Percentiles rank a stretch among this genome's conserved stretches.
Conservation (phyloP, 148 eudicot species). For the Cornus suecica region DNA sequence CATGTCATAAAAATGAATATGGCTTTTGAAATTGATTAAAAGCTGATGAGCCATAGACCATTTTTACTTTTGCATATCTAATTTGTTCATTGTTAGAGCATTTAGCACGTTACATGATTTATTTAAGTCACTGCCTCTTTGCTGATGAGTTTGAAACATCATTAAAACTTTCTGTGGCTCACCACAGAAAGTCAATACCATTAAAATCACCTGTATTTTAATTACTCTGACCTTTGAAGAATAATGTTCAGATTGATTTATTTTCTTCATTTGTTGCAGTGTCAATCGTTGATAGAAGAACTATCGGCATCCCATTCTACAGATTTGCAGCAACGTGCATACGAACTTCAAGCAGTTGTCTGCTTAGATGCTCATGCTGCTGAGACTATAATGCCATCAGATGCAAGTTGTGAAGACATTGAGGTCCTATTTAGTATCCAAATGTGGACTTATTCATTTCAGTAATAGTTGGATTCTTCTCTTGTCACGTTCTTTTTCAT, state of each 20-base stretch:
- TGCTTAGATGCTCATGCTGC: conserved; percentile 60
- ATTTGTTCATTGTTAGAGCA: too few species aligned
- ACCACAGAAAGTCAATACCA: too few species aligned
- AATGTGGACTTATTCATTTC: background rate
- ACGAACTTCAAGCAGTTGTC: conserved; percentile 81
- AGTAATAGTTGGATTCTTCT: background rate
- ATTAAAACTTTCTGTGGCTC: too few species aligned
- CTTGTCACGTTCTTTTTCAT: background rate
- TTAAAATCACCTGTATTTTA: background rate
- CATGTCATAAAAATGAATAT: too few species aligned
- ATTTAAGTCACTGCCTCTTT: too few species aligned
- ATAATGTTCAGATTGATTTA: background rate
- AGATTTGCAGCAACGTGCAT: conserved; percentile 97
- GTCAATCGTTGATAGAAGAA: conserved; percentile 89
- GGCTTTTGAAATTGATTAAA: too few species aligned
- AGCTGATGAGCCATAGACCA: too few species aligned
- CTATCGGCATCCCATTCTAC: conserved; percentile 90
- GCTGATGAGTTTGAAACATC: too few species aligned
- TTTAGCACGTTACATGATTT: too few species aligned
- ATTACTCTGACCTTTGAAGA: background rate
- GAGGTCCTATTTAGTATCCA: conserved; percentile 48
- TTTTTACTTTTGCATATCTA: too few species aligned
- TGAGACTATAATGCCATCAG: conserved; percentile 73
- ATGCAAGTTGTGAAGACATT: conserved; percentile 93
- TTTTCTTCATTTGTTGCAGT: conserved; percentile 49